These are phyloP conservation scores for Cynara cardunculus DNA, from an alignment of 129 eudicot genomes.

Conservation along the genomic window DNA sequence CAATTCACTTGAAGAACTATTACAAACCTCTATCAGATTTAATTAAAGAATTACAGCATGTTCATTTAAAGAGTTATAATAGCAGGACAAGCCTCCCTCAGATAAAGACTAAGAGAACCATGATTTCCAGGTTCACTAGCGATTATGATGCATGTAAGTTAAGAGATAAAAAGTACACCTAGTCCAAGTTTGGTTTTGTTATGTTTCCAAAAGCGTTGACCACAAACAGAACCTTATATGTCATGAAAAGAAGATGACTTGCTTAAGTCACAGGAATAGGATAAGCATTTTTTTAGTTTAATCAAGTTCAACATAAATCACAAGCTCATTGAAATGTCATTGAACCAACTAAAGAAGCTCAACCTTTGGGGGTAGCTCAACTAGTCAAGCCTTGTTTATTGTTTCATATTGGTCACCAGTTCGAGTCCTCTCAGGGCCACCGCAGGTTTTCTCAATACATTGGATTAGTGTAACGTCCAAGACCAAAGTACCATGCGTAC, in stretches of 20 bases:
- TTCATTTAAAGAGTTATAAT: background rate
- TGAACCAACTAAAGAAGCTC: background rate
- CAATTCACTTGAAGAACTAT: background rate
- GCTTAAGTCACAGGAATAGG: background rate
- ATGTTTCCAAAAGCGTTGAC: background rate
- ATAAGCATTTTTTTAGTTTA: background rate
- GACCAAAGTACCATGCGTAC: background rate
- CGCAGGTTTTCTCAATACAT: background rate
- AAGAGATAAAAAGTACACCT: background rate
- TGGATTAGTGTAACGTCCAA: too few relatives aligned
- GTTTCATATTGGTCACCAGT: background rate
- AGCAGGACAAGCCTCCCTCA: conserved; percentile 16
- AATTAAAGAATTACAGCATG: background rate
- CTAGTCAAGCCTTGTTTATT: background rate
- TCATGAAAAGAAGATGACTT: background rate
- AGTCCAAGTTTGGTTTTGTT: background rate
- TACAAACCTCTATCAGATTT: background rate
- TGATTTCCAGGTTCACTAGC: background rate
- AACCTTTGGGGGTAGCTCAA: background rate
- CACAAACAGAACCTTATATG: background rate
- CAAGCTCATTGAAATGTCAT: background rate
- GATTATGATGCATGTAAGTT: background rate
- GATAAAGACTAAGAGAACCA: background rate
- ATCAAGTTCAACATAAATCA: background rate
- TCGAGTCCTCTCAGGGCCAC: background rate